phyloP scores from a whole-genome alignment of 208 protist species.

The Trypanosoma scelopori region DNA sequence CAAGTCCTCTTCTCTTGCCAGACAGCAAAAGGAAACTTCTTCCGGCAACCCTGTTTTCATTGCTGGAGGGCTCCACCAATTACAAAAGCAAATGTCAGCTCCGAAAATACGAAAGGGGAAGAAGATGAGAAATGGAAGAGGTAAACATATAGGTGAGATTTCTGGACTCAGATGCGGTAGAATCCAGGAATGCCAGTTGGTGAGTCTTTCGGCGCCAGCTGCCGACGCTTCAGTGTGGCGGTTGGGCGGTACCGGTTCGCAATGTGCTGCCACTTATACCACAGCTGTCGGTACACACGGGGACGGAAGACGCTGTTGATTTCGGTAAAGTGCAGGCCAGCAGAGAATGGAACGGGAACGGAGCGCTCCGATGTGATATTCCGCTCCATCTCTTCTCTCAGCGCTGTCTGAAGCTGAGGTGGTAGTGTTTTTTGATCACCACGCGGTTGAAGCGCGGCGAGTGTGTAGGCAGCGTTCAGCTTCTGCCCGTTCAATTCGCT shows the following conservation, averaged over 20 bases:
- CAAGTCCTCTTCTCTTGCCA: too few relatives aligned
- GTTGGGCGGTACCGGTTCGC: conserved; percentile 88
- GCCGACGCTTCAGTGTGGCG: conserved; percentile 69
- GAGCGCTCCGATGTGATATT: conserved; percentile 49
- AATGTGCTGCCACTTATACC: conserved; percentile 91
- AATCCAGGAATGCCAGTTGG: conserved; percentile 89
- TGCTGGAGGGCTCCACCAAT: too few relatives aligned
- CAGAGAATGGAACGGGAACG: conserved; percentile 67
- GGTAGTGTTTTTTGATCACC: conserved; percentile 65
- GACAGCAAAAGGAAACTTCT: too few relatives aligned
- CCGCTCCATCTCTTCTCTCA: conserved; percentile 53
- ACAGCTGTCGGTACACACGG: conserved; percentile 85
- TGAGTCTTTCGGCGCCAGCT: conserved; percentile 85
- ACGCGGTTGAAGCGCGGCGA: conserved; percentile 61
- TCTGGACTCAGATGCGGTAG: conserved; percentile 61
- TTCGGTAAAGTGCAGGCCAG: conserved; percentile 73
- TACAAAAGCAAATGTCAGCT: not conserved
- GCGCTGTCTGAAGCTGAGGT: conserved; percentile 33
- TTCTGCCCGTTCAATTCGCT: conserved; percentile 34
- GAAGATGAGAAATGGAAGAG: conserved; percentile 6
- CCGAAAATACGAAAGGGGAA: not conserved
- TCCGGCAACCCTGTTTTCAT: too few relatives aligned
- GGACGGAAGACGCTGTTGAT: conserved; percentile 85
- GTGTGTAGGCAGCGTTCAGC: not conserved
- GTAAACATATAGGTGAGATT: not conserved